These are phyloP conservation scores for Hippophae gyantsensis DNA, from an alignment of 306 rosid species.

Conservation along the genomic window DNA sequence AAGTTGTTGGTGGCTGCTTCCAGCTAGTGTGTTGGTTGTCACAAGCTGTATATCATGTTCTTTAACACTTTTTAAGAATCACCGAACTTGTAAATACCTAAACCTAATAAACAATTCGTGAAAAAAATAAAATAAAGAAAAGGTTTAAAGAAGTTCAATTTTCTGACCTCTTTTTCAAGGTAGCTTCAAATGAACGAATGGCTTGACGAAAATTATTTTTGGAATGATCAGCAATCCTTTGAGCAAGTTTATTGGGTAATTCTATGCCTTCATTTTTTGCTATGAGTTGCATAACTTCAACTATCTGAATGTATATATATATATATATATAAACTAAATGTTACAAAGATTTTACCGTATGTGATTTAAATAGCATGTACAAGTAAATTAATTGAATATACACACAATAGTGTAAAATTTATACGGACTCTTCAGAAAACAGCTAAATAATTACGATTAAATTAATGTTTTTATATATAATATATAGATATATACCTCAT, in stretches of 20 bases:
- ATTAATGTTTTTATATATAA: not conserved
- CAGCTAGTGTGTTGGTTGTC: too few species aligned
- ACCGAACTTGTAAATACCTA: too few species aligned
- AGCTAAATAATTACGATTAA: too few species aligned
- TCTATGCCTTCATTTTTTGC: constrained; percentile 42
- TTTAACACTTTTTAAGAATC: too few species aligned
- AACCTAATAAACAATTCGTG: too few species aligned
- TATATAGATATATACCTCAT: constrained; percentile 36
- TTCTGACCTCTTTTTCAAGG: constrained; percentile 42
- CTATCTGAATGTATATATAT: constrained; percentile 30
- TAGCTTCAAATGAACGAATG: constrained; percentile 78
- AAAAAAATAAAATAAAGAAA: not conserved
- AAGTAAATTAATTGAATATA: too few species aligned
- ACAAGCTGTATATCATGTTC: too few species aligned
- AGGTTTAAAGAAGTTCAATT: not conserved
- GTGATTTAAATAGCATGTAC: too few species aligned
- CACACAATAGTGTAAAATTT: too few species aligned
- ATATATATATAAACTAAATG: not conserved
- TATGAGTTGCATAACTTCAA: constrained; percentile 48
- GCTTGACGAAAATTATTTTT: constrained; percentile 67
- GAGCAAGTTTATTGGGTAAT: constrained; percentile 29
- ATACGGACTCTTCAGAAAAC: too few species aligned
- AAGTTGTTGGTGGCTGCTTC: too few species aligned
- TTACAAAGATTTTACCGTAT: not conserved
- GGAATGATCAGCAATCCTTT: constrained; percentile 42